Evolutionary conservation across 1,139 yeast genomes (phyloP).

Genomic region (Yamadazyma taylorii): DNA sequence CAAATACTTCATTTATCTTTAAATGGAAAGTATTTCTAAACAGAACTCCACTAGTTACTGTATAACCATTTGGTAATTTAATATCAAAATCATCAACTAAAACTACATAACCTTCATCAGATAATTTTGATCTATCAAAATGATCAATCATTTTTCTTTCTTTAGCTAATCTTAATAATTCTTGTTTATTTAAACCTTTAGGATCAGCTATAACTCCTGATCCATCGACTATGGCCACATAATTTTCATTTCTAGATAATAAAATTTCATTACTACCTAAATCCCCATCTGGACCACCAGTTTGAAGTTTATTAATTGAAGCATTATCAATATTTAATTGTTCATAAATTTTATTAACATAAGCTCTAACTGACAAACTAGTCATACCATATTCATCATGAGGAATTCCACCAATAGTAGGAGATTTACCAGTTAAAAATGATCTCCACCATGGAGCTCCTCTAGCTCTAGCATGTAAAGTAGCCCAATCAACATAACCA

Average conservation of each 20-base stretch:
- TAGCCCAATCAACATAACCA: conserved; percentile 97
- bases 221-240: conserved; percentile 91
- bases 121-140: conserved; percentile 66
- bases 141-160: conserved; percentile 73
- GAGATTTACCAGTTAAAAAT: conserved; percentile 94
- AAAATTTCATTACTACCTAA: conserved; percentile 93
- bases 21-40: conserved; percentile 92
- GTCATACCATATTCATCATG: conserved; percentile 99
- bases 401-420: conserved; percentile 93
- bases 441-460: conserved; percentile 99
- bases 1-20: conserved; percentile 63
- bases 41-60: conserved; percentile 81
- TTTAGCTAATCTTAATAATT: conserved; percentile 76
- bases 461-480: conserved; percentile 85
- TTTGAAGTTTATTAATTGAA: conserved; percentile 76
- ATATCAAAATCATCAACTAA: conserved; percentile 85
- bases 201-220: conserved; percentile 95
- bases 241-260: conserved; percentile 76
- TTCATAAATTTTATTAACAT: conserved; percentile 84
- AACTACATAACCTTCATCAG: conserved; percentile 76
- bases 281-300: conserved; percentile 99
- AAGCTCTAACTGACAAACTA: conserved; percentile 88
- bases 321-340: conserved; percentile 63
- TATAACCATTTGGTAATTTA: conserved; percentile 71
- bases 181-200: conserved; percentile 77